Conservation (phyloP, 2,329 filamentous ascomycete species). For the Pseudocercospora vitis region DNA sequence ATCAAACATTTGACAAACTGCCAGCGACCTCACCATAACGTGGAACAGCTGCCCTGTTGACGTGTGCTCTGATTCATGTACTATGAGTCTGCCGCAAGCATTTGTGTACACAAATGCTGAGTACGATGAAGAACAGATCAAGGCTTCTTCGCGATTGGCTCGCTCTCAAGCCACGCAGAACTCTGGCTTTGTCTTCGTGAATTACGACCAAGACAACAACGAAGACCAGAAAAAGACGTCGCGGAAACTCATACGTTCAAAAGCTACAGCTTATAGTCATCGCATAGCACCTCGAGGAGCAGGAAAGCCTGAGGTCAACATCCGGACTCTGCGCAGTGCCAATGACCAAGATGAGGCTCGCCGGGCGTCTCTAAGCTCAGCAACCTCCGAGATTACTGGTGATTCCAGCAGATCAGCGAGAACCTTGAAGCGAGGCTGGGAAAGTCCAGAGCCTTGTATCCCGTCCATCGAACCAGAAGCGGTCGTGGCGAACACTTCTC, state of each 20-base stretch:
- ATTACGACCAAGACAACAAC: slow-evolving; percentile 16
- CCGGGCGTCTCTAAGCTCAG: background rate
- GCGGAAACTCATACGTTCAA: slow-evolving; percentile 24
- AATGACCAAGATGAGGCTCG: slow-evolving; percentile 11
- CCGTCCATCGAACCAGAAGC: background rate
- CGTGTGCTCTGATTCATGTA: background rate
- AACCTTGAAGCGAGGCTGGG: slow-evolving; percentile 7
- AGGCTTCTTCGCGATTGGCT: slow-evolving; percentile 12
- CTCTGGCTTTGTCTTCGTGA: slow-evolving; percentile 25
- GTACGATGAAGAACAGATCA: slow-evolving; percentile 22
- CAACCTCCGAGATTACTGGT: background rate
- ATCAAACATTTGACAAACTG: background rate
- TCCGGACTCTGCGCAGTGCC: slow-evolving; percentile 11
- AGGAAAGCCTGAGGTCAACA: slow-evolving; percentile 15
- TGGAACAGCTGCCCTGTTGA: background rate
- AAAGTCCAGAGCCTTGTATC: slow-evolving; percentile 1
- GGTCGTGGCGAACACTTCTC: slow-evolving; percentile 12
- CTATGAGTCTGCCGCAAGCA: slow-evolving; percentile 14
- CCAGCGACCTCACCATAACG: no score
- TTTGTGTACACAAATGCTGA: slow-evolving; percentile 26
- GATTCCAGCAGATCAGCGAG: background rate
- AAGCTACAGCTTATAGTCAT: slow-evolving; percentile 25
- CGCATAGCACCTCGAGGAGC: slow-evolving; percentile 22
- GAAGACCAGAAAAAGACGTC: slow-evolving; percentile 18
- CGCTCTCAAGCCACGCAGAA: slow-evolving; percentile 16